A percentile compares a stretch with the other conserved stretches of the same genome.
Evolutionary conservation across 2,329 filamentous ascomycete genomes (phyloP).

Genomic region (Pseudocercospora fuligena): DNA sequence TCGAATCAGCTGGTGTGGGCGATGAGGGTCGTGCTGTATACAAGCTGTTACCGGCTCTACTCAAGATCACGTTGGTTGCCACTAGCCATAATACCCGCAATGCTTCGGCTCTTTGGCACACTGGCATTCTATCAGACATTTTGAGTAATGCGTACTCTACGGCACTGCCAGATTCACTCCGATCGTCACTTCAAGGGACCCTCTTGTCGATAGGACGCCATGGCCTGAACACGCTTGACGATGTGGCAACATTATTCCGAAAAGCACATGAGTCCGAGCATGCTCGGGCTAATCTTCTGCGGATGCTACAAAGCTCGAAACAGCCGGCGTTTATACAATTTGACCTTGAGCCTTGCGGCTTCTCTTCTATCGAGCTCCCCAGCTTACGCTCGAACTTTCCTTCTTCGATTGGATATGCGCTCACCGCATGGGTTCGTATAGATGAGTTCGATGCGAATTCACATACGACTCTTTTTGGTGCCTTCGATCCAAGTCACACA

Average conservation of each 20-base stretch:
- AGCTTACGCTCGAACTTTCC: slow-evolving; percentile 87
- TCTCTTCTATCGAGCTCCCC: slow-evolving; percentile 86
- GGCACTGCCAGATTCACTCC: slow-evolving; percentile 15
- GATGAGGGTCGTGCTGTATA: background rate
- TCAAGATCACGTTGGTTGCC: background rate
- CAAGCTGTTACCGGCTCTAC: background rate
- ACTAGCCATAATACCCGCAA: slow-evolving; percentile 27
- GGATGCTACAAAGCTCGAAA: slow-evolving; percentile 74
- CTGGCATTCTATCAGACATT: slow-evolving; percentile 23
- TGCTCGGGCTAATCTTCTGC: slow-evolving; percentile 71
- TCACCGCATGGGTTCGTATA: slow-evolving; percentile 85
- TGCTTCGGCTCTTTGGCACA: slow-evolving; percentile 33
- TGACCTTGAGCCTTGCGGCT: slow-evolving; percentile 85
- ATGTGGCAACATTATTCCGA: slow-evolving; percentile 77
- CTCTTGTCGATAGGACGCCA: slow-evolving; percentile 69
- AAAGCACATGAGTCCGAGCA: slow-evolving; percentile 57
- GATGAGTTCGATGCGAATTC: slow-evolving; percentile 82
- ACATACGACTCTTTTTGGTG: slow-evolving; percentile 94
- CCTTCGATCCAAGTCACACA: slow-evolving; percentile 87
- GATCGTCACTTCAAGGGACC: slow-evolving; percentile 19
- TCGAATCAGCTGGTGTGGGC: background rate
- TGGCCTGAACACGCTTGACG: slow-evolving; percentile 79
- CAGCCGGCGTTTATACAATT: slow-evolving; percentile 89
- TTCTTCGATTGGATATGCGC: slow-evolving; percentile 82
- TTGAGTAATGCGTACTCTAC: slow-evolving; percentile 15